Evolutionary conservation across 345 rosid genomes (phyloP).

Genomic region (Nephelium lappaceum): DNA sequence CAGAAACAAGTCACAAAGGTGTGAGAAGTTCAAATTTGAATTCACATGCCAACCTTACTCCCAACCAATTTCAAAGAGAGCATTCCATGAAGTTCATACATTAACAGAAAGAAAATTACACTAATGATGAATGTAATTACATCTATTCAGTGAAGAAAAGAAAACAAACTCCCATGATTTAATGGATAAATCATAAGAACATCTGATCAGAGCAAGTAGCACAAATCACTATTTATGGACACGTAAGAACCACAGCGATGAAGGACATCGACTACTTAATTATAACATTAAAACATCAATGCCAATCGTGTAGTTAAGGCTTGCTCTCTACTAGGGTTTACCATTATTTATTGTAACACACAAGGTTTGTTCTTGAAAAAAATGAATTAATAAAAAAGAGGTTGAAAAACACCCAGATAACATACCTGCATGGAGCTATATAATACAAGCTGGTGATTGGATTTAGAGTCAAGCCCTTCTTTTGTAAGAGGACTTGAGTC

Average conservation of each 20-base stretch:
- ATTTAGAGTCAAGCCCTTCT: conserved; percentile 85
- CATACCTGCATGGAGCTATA: conserved; percentile 99
- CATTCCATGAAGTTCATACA: neutral
- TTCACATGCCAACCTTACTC: neutral
- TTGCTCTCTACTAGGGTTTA: neutral
- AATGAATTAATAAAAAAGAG: neutral
- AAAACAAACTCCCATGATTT: neutral
- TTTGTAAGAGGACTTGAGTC: conserved; percentile 94
- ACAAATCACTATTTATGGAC: neutral
- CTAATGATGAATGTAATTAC: neutral
- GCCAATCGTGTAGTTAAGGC: neutral
- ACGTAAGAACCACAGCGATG: neutral
- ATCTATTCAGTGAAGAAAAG: neutral
- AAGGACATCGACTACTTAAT: neutral
- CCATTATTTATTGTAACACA: neutral
- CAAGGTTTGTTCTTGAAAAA: neutral
- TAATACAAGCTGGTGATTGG: conserved; percentile 95
- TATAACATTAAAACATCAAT: neutral
- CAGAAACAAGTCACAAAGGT: conserved; percentile 21
- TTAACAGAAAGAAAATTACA: neutral
- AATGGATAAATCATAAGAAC: neutral
- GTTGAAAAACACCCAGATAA: conserved; percentile 2
- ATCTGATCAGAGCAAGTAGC: neutral
- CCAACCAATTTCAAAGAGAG: neutral
- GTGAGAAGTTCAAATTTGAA: conserved; percentile 20